Conservation (phyloP, 2,329 filamentous ascomycete species). For the Aspergillus fischeri region DNA sequence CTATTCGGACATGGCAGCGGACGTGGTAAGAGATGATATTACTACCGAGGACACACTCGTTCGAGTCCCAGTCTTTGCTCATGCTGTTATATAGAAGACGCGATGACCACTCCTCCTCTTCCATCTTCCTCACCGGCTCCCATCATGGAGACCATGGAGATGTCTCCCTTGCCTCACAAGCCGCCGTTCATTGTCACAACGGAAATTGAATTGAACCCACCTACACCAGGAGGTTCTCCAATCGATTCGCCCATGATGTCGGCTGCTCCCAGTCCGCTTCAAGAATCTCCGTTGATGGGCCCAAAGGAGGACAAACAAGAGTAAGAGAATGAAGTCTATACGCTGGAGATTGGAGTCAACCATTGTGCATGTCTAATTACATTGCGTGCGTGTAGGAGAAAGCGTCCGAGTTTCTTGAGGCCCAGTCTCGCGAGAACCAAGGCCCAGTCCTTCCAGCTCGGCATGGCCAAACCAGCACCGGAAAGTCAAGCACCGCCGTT, state of each 20-base stretch:
- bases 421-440: conserved; percentile 73
- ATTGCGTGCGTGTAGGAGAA: conserved; percentile 48
- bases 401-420: conserved; percentile 65
- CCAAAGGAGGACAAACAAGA: conserved; percentile 27
- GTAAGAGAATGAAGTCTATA: conserved; percentile 25
- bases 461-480: conserved; percentile 57
- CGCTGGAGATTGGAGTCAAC: neutral
- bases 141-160: conserved; percentile 77
- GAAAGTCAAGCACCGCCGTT: conserved; percentile 70
- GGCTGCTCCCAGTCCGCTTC: conserved; percentile 35
- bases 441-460: conserved; percentile 64
- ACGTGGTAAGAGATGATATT: conserved; percentile 48
- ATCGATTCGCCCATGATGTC: conserved; percentile 40
- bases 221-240: conserved; percentile 57
- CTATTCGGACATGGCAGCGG: conserved; percentile 57
- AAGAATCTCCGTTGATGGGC: conserved; percentile 36
- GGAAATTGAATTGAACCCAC: conserved; percentile 66
- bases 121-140: conserved; percentile 76
- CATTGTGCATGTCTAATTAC: conserved; percentile 16
- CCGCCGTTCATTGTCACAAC: conserved; percentile 57
- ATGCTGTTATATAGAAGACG: conserved; percentile 53
- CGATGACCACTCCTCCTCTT: conserved; percentile 77
- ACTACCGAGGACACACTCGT: neutral
- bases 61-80: conserved; percentile 5
- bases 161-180: conserved; percentile 91